Conservation (phyloP, 495 filamentous ascomycete genomes). For the Podospora bellae-mahoneyi region DNA sequence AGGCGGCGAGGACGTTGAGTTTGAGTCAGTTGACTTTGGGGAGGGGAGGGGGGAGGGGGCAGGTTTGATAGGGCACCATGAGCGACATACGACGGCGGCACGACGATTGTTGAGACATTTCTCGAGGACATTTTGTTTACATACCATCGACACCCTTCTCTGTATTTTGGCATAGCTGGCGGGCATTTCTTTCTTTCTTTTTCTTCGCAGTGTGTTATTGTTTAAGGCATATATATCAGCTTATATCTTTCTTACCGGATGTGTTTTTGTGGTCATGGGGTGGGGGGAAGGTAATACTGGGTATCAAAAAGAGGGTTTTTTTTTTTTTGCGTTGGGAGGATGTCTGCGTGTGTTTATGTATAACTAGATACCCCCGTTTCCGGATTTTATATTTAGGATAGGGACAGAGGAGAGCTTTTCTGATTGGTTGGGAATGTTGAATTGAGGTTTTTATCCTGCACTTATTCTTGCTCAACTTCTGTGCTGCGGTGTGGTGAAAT, state of each 20-base stretch:
- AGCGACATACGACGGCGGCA: too few relatives aligned
- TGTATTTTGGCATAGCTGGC: background rate
- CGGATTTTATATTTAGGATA: background rate
- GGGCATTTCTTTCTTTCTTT: background rate
- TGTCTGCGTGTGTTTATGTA: slow-evolving; percentile 14
- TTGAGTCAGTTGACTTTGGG: slow-evolving; percentile 49
- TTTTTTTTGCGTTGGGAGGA: background rate
- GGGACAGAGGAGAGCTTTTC: background rate
- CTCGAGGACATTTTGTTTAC: background rate
- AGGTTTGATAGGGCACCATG: slow-evolving; percentile 15
- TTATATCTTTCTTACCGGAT: background rate
- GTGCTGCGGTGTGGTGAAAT: too few relatives aligned
- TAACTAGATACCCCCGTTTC: slow-evolving; percentile 21
- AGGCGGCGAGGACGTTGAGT: slow-evolving; percentile 46
- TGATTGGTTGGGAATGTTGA: slow-evolving; percentile 4
- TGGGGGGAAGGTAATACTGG: too few relatives aligned
- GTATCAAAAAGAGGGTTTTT: background rate
- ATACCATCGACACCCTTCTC: background rate
- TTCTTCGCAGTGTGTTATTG: background rate
- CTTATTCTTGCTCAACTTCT: too few relatives aligned
- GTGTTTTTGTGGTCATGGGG: background rate
- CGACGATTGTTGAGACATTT: too few relatives aligned
- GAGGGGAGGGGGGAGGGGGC: slow-evolving; percentile 31
- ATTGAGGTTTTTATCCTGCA: too few relatives aligned
- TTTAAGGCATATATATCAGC: background rate